A percentile compares a stretch with the other conserved stretches of the same genome.
These are phyloP conservation scores for Circinella umbellata DNA, from an alignment of 371 early-diverging fungal genomes.

Conservation along the genomic window DNA sequence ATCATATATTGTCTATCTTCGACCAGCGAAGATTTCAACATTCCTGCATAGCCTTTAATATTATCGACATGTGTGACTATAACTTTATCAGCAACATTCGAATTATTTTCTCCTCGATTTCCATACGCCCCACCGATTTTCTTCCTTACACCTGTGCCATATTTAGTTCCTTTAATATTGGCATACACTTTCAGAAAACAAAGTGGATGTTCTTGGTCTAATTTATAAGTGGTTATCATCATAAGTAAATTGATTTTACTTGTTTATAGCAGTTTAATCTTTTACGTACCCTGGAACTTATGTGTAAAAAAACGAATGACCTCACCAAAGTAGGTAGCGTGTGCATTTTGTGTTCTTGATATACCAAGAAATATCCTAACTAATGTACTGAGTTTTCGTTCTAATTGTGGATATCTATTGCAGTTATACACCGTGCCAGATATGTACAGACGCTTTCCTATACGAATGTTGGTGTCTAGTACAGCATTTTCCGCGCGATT, in stretches of 20 bases:
- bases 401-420: neutral
- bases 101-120: no score
- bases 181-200: no score
- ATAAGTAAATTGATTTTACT: neutral
- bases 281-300: neutral
- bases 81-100: no score
- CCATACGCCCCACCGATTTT: no score
- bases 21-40: no score
- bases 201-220: no score
- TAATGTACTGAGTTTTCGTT: neutral
- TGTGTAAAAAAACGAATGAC: neutral
- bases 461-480: neutral
- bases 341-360: neutral
- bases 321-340: neutral
- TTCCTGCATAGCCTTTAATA: no score
- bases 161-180: no score
- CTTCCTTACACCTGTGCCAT: no score
- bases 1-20: no score
- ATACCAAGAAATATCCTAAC: neutral
- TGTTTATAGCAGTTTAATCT: neutral
- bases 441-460: neutral
- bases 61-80: no score
- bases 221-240: neutral
- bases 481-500: neutral
- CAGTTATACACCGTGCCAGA: neutral